These are phyloP conservation scores for Stephania yunnanensis DNA, from an alignment of 164 flowering plant genomes.

Conservation along the genomic window DNA sequence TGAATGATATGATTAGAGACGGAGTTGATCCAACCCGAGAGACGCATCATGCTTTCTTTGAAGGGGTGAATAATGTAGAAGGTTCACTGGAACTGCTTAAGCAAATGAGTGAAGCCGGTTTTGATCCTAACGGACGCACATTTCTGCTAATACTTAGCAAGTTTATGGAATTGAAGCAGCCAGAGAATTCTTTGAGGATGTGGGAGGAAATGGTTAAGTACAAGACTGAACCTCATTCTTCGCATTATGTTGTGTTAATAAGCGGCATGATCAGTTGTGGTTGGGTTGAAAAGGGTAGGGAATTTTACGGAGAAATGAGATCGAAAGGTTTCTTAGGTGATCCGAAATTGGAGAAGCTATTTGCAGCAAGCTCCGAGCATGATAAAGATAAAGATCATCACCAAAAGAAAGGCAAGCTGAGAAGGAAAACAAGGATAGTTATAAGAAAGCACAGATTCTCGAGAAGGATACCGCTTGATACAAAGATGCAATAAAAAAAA, in stretches of 20 bases:
- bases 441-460: too few species aligned
- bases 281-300: constrained; percentile 51
- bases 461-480: too few species aligned
- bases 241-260: constrained; percentile 47
- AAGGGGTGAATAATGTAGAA: constrained; percentile 34
- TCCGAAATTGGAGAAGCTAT: constrained; percentile 58
- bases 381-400: constrained; percentile 8
- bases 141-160: constrained; percentile 49
- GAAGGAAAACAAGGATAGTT: background rate
- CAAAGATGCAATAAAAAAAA: too few species aligned
- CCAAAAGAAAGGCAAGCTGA: constrained; percentile 13
- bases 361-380: constrained; percentile 18
- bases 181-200: constrained; percentile 51
- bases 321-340: constrained; percentile 48
- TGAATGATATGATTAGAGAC: constrained; percentile 48
- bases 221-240: constrained; percentile 35
- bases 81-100: constrained; percentile 50
- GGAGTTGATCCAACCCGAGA: constrained; percentile 45
- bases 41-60: constrained; percentile 68
- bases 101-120: constrained; percentile 47
- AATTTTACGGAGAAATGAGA: constrained; percentile 58
- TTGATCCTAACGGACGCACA: constrained; percentile 50
- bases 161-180: constrained; percentile 43
- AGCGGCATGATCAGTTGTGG: constrained; percentile 55
- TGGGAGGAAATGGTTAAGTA: constrained; percentile 59